Percentiles rank a stretch among this genome's conserved stretches.
These are phyloP conservation scores for Aureobasidium sp. DNA, from an alignment of 2,329 filamentous ascomycete species.

Conservation along the genomic window DNA sequence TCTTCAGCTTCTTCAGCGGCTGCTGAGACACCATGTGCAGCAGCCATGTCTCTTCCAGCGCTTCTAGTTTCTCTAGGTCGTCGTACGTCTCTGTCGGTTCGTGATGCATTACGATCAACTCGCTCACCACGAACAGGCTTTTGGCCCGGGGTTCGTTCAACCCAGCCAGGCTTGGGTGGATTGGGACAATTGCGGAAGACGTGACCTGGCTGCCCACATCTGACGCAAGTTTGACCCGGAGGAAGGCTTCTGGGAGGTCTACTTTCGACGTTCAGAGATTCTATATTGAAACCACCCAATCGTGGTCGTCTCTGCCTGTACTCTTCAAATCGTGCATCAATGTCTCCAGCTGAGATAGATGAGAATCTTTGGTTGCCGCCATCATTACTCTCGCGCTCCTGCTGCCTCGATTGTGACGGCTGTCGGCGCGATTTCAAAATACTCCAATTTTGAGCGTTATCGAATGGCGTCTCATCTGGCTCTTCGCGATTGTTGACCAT, in stretches of 20 bases:
- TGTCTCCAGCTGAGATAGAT: background rate
- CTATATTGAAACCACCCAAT: constrained; percentile 1
- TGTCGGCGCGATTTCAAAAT: constrained; percentile 10
- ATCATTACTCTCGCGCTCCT: background rate
- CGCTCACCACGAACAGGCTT: background rate
- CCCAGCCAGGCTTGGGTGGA: constrained; percentile 7
- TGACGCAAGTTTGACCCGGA: background rate
- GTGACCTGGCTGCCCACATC: constrained; percentile 6
- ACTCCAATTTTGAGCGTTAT: constrained; percentile 16
- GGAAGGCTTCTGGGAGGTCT: background rate
- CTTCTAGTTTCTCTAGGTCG: constrained; percentile 6
- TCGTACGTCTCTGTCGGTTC: background rate
- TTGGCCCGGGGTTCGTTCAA: background rate
- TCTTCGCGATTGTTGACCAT: background rate
- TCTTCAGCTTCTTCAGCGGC: background rate
- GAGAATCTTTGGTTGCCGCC: background rate
- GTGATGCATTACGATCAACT: background rate
- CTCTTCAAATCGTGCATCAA: constrained; percentile 21
- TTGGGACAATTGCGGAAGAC: constrained; percentile 11
- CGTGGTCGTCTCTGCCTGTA: constrained; percentile 17
- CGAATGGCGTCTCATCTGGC: constrained; percentile 10
- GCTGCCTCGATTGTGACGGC: background rate
- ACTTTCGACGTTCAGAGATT: constrained; percentile 3
- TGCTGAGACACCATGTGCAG: background rate
- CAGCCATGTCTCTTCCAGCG: constrained; percentile 8